Base-by-base conservation (phyloP, 2,329 filamentous ascomycete genomes). In the Magnaporthiopsis poae region DNA sequence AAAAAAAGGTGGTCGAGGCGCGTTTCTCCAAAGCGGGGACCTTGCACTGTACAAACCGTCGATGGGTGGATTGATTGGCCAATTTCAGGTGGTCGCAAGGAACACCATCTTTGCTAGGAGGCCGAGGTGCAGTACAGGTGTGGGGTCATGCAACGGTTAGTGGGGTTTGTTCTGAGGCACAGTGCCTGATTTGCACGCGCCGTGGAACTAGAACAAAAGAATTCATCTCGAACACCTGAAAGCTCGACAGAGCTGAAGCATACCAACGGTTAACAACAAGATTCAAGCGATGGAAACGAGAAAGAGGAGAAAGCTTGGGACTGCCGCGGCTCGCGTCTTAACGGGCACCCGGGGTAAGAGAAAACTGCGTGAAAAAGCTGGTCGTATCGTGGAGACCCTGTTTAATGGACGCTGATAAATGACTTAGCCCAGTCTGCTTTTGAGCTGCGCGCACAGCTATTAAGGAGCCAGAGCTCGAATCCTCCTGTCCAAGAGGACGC, bases 261-360 rank as follows among this genome's bases (percentile, higher is more conserved):
- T 21, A n/a, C 46, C 18, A 11, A 46, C 5, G 21, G 8, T 11
- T 2, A 56, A 56, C 21, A 18, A 56, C n/a, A 11, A 11, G 25
- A 25, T 21, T 2, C 21, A 56, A 60, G 39, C 39, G 25, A 76
- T 75, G 74, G 67, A 62, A 25, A 66, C 67, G 9, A 35, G 67
- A 21, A 75, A 75, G 65, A 76, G 71, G 70, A 76, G 81, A 63
- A 83, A 80, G 72, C 68, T 83, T 11, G 74, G 79, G 68, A 69
- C 71, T 12, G 69, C 72, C 46, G 21, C 46, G 3, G 46, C 46
- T 9, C 18, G 5, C 46, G 46, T 56, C 46, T 56, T 21, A 65
- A 71, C 74, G 66, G 72, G 73, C 29, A 69, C 72, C 56, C 73
- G 74, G 67, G 72, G 80, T 80, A 70, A 70, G 78, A 73, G 35